These are phyloP conservation scores for Chlorophyllum brunneum DNA, from an alignment of 768 basidiomycete genomes.

Conservation along the genomic window DNA sequence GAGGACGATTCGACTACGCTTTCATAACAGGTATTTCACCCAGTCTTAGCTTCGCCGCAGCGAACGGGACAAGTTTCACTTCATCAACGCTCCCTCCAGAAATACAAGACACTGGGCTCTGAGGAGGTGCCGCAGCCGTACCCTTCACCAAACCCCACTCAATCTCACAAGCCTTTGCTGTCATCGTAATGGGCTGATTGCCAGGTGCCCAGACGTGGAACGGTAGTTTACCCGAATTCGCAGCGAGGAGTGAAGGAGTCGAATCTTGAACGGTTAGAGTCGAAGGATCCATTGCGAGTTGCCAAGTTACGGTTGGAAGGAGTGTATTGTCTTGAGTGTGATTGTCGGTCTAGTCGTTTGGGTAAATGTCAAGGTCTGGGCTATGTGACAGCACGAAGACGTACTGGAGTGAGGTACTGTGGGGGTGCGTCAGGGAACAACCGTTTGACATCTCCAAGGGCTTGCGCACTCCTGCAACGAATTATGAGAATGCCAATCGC, in stretches of 20 bases:
- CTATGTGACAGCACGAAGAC: constrained; percentile 6
- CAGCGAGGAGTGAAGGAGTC: constrained; percentile 18
- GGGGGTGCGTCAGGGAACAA: constrained; percentile 34
- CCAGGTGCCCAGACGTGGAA: constrained; percentile 38
- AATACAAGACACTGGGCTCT: constrained; percentile 29
- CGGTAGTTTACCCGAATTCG: constrained; percentile 21
- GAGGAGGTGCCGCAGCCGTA: constrained; percentile 33
- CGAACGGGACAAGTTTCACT: constrained; percentile 38
- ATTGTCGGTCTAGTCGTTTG: constrained; percentile 33
- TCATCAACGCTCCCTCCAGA: constrained; percentile 22
- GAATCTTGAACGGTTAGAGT: constrained; percentile 30
- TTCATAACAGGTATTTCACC: constrained; percentile 38
- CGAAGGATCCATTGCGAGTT: constrained; percentile 35
- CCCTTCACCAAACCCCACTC: constrained; percentile 29
- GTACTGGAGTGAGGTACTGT: constrained; percentile 31
- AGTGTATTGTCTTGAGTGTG: constrained; percentile 36
- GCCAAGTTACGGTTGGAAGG: constrained; percentile 34
- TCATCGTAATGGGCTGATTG: constrained; percentile 36
- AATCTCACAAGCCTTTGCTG: constrained; percentile 33
- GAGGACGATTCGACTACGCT: neutral
- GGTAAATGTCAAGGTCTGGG: neutral
- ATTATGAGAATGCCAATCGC: neutral
- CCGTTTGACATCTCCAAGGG: constrained; percentile 27
- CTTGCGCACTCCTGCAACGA: constrained; percentile 31
- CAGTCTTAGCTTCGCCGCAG: constrained; percentile 33